phyloP scores from a whole-genome alignment of 768 basidiomycete species.

The Pleurotus ostreatus region DNA sequence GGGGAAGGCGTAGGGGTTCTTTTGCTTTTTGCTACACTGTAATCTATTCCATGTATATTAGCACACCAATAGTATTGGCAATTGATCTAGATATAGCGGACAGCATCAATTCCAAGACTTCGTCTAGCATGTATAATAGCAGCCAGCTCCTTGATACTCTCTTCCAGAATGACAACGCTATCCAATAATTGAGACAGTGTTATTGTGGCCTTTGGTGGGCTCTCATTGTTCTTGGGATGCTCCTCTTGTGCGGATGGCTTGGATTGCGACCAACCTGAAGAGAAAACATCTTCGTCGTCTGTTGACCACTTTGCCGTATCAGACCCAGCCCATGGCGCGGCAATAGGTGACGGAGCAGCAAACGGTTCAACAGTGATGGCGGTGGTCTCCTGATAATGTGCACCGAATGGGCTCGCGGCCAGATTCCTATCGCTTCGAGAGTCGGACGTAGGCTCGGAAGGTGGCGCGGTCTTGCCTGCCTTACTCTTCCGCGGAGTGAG shows the following conservation, averaged over 20 bases:
- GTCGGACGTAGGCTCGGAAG: slow-evolving; percentile 42
- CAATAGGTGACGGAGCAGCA: slow-evolving; percentile 52
- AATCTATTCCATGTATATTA: slow-evolving; percentile 5
- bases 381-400: slow-evolving; percentile 79
- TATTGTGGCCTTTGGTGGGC: slow-evolving; percentile 36
- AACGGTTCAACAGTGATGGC: slow-evolving; percentile 71
- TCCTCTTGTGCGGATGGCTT: slow-evolving; percentile 19
- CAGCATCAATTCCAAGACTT: slow-evolving; percentile 78
- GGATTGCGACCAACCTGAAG: slow-evolving; percentile 29
- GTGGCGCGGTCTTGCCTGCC: slow-evolving; percentile 26
- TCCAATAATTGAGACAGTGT: slow-evolving; percentile 85
- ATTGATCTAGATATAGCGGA: slow-evolving; percentile 62
- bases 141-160: slow-evolving; percentile 89
- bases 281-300: slow-evolving; percentile 73
- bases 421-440: slow-evolving; percentile 33
- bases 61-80: neutral
- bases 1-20: slow-evolving; percentile 22
- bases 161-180: slow-evolving; percentile 92
- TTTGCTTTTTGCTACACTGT: slow-evolving; percentile 1
- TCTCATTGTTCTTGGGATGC: slow-evolving; percentile 26
- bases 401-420: slow-evolving; percentile 74
- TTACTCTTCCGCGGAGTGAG: slow-evolving; percentile 74
- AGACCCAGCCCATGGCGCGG: slow-evolving; percentile 62
- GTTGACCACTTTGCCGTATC: slow-evolving; percentile 44
- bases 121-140: slow-evolving; percentile 82